Percentiles rank a stretch among this genome's conserved stretches.
Evolutionary conservation across 2,329 filamentous ascomycete genomes (phyloP).

Genomic region (Calonectria pteridis): DNA sequence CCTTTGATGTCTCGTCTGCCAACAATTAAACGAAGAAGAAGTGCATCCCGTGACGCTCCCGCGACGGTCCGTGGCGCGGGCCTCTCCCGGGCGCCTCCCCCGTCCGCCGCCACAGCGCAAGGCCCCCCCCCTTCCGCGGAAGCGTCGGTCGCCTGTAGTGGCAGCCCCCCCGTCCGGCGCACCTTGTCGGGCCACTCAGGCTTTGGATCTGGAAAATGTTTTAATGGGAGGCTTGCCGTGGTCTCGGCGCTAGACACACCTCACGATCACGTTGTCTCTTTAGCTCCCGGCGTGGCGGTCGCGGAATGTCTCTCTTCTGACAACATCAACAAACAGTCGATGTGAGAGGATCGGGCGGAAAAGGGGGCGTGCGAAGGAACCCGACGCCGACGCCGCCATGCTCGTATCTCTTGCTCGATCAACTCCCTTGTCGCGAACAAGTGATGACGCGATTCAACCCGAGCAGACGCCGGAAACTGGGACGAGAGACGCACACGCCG

Average conservation of each 20-base stretch:
- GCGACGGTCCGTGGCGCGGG: constrained; percentile 41
- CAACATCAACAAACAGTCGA: constrained; percentile 4
- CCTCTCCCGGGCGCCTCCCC: constrained; percentile 18
- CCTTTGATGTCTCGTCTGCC: background rate
- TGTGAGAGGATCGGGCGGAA: background rate
- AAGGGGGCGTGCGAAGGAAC: background rate
- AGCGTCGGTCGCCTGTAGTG: background rate
- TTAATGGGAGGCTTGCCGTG: constrained; percentile 10
- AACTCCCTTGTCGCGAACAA: background rate
- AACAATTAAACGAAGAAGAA: background rate
- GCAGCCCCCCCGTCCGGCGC: background rate
- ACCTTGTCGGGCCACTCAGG: background rate
- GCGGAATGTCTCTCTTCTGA: constrained; percentile 15
- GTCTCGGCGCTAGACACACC: constrained; percentile 17
- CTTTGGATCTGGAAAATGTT: background rate
- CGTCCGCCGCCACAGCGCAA: constrained; percentile 18
- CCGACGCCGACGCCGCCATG: too few relatives aligned
- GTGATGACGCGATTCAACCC: background rate
- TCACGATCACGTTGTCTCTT: constrained; percentile 24
- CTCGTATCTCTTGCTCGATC: background rate
- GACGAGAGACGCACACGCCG: background rate
- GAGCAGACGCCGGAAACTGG: background rate
- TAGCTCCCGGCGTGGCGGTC: constrained; percentile 15
- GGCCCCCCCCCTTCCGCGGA: background rate
- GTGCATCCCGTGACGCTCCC: constrained; percentile 32